Evolutionary conservation across 768 basidiomycete genomes (phyloP), one percentile per base, ranked within the genome.

Genomic region (Artomyces pyxidatus): DNA sequence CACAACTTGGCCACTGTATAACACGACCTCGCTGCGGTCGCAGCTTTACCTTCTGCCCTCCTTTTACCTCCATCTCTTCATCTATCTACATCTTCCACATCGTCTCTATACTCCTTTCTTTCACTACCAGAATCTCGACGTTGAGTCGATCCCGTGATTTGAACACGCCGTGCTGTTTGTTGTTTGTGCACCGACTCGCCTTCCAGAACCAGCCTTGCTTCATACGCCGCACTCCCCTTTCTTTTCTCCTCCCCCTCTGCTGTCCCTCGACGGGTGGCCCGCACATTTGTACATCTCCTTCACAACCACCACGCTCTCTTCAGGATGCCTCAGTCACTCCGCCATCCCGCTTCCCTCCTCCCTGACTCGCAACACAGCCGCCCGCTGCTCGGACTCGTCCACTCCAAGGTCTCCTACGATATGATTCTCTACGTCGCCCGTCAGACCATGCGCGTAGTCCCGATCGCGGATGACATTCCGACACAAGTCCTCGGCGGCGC

Each of bases 391-490:
- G 75, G 79, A 57, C 83, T 97, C 57, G 74, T 97, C 70, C 71
- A 77, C 55, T 79, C 75, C 59, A 80, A 78, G 25, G 88, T 97
- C 41, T 80, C 89, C 5, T 70, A 75, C 61, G 87, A 91, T 50
- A 93, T 97, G 85, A 78, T 97, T 63, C 64, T 78, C 50, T 83
- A 88, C 68, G 78, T 98, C 58, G 88, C 92, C 45, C 78, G 80
- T 61, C 80, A 83, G 71, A 77, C 85, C 38, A 77, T 77, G 55
- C 79, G 76, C 52, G 84, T 89, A 53, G 88, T 97, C 66, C 74
- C 73, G 50, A 72, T 88, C 47, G 77, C 81, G 28, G 76, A 75
- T 59, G 80, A 81, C 29, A 21, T 42, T 14, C 45, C 42, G 19
- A 42, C 45, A 25, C 35, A 38, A 45, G 69, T 55, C 56, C 63